Conservation (phyloP, 345 rosid species). For the Dovyalis caffra region DNA sequence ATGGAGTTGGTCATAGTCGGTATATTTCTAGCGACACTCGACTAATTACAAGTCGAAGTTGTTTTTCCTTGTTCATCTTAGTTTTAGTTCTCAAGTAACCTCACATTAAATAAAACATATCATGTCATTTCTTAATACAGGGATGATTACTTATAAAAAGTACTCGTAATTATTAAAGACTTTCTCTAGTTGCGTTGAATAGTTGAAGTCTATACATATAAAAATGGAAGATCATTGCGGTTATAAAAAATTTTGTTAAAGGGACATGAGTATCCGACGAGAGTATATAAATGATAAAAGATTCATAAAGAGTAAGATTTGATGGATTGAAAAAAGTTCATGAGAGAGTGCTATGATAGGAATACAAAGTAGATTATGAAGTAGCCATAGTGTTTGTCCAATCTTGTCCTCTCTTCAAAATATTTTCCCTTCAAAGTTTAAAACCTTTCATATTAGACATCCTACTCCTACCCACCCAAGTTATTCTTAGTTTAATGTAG, state of each 20-base stretch:
- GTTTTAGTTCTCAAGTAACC: conserved; percentile 40
- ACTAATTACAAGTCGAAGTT: conserved; percentile 76
- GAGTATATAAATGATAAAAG: too few relatives aligned
- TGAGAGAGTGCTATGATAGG: background rate
- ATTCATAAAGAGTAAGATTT: too few relatives aligned
- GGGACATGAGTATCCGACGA: too few relatives aligned
- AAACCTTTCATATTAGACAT: background rate
- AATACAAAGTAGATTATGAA: background rate
- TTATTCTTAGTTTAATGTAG: too few relatives aligned
- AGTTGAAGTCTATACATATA: background rate
- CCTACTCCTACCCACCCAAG: background rate
- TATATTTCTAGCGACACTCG: conserved; percentile 52
- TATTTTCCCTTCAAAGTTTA: background rate
- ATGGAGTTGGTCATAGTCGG: conserved; percentile 38
- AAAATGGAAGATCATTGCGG: background rate
- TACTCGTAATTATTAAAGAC: too few relatives aligned
- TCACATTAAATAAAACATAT: conserved; percentile 6
- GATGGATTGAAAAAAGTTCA: too few relatives aligned
- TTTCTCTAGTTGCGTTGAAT: background rate
- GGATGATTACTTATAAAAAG: background rate
- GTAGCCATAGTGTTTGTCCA: background rate
- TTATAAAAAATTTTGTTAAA: too few relatives aligned
- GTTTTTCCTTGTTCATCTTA: conserved; percentile 52
- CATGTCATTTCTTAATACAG: conserved; percentile 20
- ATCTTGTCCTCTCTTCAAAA: background rate